Base-by-base conservation (phyloP, 2,329 filamentous ascomycete genomes). In the Colletotrichum sp. region DNA sequence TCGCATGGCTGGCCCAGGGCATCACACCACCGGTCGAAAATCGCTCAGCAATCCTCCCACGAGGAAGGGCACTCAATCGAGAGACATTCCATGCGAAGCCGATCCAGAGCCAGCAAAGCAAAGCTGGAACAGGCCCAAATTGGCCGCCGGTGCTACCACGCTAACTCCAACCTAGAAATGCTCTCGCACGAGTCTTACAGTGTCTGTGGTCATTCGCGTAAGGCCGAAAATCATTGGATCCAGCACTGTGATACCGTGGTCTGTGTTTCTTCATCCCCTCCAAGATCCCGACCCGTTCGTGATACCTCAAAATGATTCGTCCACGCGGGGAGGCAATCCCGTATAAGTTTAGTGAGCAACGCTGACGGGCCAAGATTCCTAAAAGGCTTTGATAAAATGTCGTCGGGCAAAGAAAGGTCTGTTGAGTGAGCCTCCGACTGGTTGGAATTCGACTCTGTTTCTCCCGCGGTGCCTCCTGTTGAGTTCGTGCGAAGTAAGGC, bases 401-500 rank as follows among this genome's bases (percentile, higher is more conserved):
- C 32, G 32, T 60, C 18, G 24, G 18, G 55, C 38, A 24, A 62
- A 8, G 18, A 18, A 21, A 10, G 24, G 12, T 60, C 43, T 21
- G 36, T 38, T 38, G 30, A 58, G n/a, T 8, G 32, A 32, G 24
- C 68, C 62, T n/a, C 60, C 56, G 36, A 38, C 21, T 56, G 62
- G 67, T 24, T 30, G 66, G 60, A 38, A 15, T 61, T 75, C 68
- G 62, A 67, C 52, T 28, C 55, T 61, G 70, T 66, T 30, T 28
- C 13, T 66, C 34, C 64, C 66, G 61, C 65, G 6, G 56, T 67
- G 34, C 56, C 56, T 68, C 62, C 48, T 60, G 48, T 56, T 60
- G 30, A 52, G 64, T 76, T 74, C 48, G 70, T 66, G 70, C 76
- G 76, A 77, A 74, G 74, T 71, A 74, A 55, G 70, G 76, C 76